These are phyloP conservation scores for Sclerotinia trifoliorum DNA, from an alignment of 2,329 filamentous ascomycete genomes.

Conservation along the genomic window DNA sequence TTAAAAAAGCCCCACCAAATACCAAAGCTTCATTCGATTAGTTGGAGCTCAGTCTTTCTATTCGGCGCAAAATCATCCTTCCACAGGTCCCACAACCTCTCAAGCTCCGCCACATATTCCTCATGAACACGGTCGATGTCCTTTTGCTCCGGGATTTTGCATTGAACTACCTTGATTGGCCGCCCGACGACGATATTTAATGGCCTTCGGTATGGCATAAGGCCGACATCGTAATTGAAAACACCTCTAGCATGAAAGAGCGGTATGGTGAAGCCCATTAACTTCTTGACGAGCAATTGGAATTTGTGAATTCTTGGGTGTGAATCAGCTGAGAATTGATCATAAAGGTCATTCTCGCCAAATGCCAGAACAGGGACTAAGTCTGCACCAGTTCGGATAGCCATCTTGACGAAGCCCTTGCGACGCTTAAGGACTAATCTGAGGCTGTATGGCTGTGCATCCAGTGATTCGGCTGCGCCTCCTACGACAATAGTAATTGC, in stretches of 20 bases:
- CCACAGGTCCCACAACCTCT: conserved; percentile 72
- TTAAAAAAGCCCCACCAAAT: not conserved
- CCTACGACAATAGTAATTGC: conserved; percentile 95
- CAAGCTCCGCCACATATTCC: conserved; percentile 72
- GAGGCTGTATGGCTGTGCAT: conserved; percentile 75
- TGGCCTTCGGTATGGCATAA: conserved; percentile 88
- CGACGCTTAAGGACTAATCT: conserved; percentile 77
- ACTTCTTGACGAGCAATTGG: conserved; percentile 80
- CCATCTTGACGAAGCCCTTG: conserved; percentile 92
- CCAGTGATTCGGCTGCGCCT: conserved; percentile 86
- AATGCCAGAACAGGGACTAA: conserved; percentile 90
- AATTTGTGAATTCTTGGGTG: conserved; percentile 78
- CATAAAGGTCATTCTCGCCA: conserved; percentile 94
- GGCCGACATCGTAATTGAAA: conserved; percentile 95
- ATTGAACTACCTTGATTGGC: conserved; percentile 68
- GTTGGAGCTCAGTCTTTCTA: conserved; percentile 63
- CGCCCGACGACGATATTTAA: conserved; percentile 87
- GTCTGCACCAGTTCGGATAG: conserved; percentile 87
- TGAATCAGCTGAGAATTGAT: conserved; percentile 74
- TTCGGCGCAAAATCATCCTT: conserved; percentile 71
- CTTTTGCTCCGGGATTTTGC: conserved; percentile 63
- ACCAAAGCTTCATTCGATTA: conserved; percentile 52
- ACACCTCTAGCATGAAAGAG: conserved; percentile 87
- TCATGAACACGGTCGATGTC: conserved; percentile 81
- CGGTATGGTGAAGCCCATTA: conserved; percentile 89